Base-by-base conservation (phyloP, 176 grass and related monocot species). In the Pontederia crassipes region DNA sequence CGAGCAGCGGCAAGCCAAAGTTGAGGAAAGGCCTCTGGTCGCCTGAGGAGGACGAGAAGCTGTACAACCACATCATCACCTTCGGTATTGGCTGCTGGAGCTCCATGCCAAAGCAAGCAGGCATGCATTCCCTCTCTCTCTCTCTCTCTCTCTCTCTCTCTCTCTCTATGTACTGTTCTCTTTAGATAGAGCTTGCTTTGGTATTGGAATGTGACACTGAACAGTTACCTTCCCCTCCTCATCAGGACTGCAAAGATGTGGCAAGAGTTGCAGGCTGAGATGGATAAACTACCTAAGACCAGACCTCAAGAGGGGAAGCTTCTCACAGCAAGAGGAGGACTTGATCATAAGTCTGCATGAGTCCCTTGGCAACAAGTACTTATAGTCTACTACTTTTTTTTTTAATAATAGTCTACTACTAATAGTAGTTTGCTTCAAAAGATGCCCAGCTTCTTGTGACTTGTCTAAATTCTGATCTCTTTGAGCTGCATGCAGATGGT, bases 251-350 rank as follows among this genome's bases (percentile, higher is more conserved):
- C 89, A 94, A 82, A 85, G 89, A 77, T 94, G 89, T 82, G 89
- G 89, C 54, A 94, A 94, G 78, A 94, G 89, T 76, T 94, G 89
- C 69, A 66, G 89, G 28, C 84, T 94, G 24, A 82, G 89, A 63
- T 94, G 89, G 89, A 94, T 94, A 60, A 94, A 94, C 67, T 94
- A 94, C 73, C 65, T 94, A 50, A 82, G 89, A 27, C 89, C 89
- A 8, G 84, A 94, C 73, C 84, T 94, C 8, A 94, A 94, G 70
- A 82, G 89, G 55, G 84, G 89, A 13, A 88, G 89, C 81, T 88
- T 94, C 78, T 94, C 89, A 51, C 81, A 88, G 69, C 89, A 85
- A 78, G 89, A 94, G 81, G 89, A 94, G 70, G 81, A 94, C 64
- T 74, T 77, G 26, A 94, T 94, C 72, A 17, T 94, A 67, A 70